Evolutionary conservation across 306 rosid species (phyloP).

Genomic region (Citrullus colocynthis): DNA sequence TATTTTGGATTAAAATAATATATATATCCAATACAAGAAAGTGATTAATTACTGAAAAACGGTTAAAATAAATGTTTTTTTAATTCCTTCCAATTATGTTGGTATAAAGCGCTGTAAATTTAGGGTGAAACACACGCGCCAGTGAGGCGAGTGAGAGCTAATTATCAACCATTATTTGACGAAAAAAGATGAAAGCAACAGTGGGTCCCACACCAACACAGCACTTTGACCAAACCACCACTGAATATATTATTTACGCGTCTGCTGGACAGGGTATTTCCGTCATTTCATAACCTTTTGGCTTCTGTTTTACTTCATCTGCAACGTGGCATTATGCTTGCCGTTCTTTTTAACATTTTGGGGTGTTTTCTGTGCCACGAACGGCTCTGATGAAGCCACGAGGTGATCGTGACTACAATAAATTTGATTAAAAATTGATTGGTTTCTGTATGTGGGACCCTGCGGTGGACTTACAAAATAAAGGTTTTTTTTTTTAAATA

Average conservation of each 20-base stretch:
- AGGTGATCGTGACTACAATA: not conserved
- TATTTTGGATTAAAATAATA: no score
- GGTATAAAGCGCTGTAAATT: not conserved
- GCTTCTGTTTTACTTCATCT: not conserved
- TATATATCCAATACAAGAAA: not conserved
- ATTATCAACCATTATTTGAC: not conserved
- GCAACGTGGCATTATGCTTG: not conserved
- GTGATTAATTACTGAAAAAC: not conserved
- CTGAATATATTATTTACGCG: not conserved
- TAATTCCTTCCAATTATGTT: not conserved
- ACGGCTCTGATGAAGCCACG: not conserved
- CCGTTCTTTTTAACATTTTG: not conserved
- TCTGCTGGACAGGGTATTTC: not conserved
- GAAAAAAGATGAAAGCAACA: not conserved
- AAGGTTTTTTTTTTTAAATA: not conserved
- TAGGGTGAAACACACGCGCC: not conserved
- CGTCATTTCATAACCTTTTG: not conserved
- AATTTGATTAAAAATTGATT: not conserved
- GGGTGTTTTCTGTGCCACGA: not conserved
- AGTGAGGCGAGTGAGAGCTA: not conserved
- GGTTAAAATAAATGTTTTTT: not conserved
- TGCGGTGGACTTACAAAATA: no score
- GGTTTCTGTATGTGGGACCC: not conserved
- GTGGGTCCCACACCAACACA: not conserved
- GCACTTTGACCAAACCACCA: slow-evolving; percentile 5